Percentiles rank a stretch among this genome's conserved stretches.
These are phyloP conservation scores for Hemerocallis citrina DNA, from an alignment of 106 monocot species.

Conservation along the genomic window DNA sequence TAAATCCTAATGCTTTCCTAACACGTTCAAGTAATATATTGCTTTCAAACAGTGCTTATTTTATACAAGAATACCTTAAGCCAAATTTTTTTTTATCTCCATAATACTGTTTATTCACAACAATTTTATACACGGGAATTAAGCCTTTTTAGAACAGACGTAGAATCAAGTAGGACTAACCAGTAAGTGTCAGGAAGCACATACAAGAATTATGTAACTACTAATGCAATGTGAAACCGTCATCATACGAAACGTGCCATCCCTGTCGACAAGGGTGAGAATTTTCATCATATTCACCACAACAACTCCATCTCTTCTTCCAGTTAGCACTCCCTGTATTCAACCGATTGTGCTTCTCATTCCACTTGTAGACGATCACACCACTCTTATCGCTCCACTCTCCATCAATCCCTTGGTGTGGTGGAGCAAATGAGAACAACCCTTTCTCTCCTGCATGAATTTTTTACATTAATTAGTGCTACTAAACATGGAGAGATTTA, in stretches of 20 bases:
- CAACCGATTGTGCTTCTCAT: slow-evolving; percentile 39
- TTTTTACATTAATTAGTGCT: background rate
- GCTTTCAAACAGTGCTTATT: too few species aligned
- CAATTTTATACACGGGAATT: too few species aligned
- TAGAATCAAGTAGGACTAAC: too few species aligned
- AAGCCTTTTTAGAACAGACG: too few species aligned
- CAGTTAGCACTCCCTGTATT: slow-evolving; percentile 60
- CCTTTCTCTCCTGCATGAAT: slow-evolving; percentile 53
- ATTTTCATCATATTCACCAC: slow-evolving; percentile 47
- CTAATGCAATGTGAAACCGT: slow-evolving; percentile 62
- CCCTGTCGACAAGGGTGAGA: slow-evolving; percentile 55
- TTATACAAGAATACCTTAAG: too few species aligned
- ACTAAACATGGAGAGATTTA: too few species aligned
- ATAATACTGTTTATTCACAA: too few species aligned
- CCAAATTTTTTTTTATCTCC: too few species aligned
- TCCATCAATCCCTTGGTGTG: slow-evolving; percentile 83
- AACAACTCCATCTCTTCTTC: slow-evolving; percentile 88
- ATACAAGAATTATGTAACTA: too few species aligned
- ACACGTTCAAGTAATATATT: too few species aligned
- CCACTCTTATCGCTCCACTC: slow-evolving; percentile 85
- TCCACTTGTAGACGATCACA: slow-evolving; percentile 81
- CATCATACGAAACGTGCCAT: slow-evolving; percentile 69
- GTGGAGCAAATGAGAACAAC: slow-evolving; percentile 59
- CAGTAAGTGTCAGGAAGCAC: too few species aligned
- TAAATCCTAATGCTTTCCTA: too few species aligned